Percentiles rank a stretch among this genome's conserved stretches.
These are phyloP conservation scores for Oxyria digyna DNA, from an alignment of 148 eudicot genomes.

Conservation along the genomic window DNA sequence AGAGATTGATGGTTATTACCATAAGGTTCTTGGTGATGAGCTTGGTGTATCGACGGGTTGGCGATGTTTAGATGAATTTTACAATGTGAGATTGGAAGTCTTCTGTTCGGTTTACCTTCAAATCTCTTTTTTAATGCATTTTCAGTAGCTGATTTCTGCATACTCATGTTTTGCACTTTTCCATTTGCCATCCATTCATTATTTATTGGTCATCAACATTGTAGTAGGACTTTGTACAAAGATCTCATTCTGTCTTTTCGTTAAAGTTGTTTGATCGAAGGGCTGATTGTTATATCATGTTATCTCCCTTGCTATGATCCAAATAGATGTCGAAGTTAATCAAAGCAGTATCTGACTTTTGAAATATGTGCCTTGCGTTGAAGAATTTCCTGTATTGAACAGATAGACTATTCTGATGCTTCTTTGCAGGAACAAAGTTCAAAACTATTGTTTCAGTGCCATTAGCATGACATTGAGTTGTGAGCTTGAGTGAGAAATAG, in stretches of 20 bases:
- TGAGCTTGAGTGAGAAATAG: neutral
- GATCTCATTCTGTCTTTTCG: neutral
- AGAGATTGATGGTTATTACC: conserved; percentile 81
- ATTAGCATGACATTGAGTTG: neutral
- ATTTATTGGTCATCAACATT: neutral
- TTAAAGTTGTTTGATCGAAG: neutral
- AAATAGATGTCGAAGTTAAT: neutral
- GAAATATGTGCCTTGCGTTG: neutral
- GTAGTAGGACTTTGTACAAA: neutral
- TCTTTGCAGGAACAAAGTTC: neutral
- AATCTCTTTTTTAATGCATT: neutral
- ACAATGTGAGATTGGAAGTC: conserved; percentile 49
- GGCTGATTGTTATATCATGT: neutral
- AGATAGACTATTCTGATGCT: neutral
- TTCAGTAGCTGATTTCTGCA: neutral
- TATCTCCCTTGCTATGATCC: neutral
- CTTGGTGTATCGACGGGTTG: conserved; percentile 89
- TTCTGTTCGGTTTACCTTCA: conserved; percentile 1
- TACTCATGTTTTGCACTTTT: neutral
- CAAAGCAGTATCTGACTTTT: neutral
- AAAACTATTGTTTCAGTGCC: neutral
- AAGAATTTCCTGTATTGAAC: neutral
- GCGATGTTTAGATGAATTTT: conserved; percentile 52
- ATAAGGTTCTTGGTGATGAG: conserved; percentile 57
- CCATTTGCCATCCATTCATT: neutral